Conservation (phyloP, 1,139 yeast species). For the Diutina siamensis region DNA sequence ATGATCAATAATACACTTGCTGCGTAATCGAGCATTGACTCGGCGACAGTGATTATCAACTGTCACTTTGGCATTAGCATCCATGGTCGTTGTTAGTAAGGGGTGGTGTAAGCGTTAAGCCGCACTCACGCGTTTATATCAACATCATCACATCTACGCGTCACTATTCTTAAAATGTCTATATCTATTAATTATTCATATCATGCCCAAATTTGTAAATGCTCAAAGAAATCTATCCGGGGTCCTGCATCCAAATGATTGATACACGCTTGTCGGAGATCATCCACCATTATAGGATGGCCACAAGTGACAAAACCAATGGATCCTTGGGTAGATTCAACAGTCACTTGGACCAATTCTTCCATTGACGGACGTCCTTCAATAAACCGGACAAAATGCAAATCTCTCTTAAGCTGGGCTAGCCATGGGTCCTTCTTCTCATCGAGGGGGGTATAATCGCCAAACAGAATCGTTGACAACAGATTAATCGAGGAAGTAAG, state of each 20-base stretch:
- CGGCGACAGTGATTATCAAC: too few relatives aligned
- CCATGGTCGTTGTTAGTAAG: too few relatives aligned
- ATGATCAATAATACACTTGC: too few relatives aligned
- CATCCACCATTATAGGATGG: slow-evolving; percentile 13
- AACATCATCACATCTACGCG: background rate
- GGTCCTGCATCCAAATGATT: slow-evolving; percentile 8
- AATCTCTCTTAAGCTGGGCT: background rate
- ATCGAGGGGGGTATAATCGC: background rate
- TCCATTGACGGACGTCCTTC: slow-evolving; percentile 36
- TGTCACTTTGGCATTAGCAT: too few relatives aligned
- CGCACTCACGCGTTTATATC: background rate
- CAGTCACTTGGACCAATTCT: slow-evolving; percentile 22
- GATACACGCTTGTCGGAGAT: slow-evolving; percentile 8
- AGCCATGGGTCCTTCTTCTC: background rate
- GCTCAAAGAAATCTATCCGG: slow-evolving; percentile 11
- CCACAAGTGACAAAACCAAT: slow-evolving; percentile 39
- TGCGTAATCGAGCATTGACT: too few relatives aligned
- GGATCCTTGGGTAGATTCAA: slow-evolving; percentile 26
- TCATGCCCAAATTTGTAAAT: slow-evolving; percentile 10
- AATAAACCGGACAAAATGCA: slow-evolving; percentile 18
- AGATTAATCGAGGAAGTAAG: background rate
- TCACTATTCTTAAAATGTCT: background rate
- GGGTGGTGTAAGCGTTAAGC: too few relatives aligned
- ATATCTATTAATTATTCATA: too few relatives aligned
- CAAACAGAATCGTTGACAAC: background rate